Base-by-base conservation (phyloP, 148 eudicot species). In the Euryodendron excelsum region DNA sequence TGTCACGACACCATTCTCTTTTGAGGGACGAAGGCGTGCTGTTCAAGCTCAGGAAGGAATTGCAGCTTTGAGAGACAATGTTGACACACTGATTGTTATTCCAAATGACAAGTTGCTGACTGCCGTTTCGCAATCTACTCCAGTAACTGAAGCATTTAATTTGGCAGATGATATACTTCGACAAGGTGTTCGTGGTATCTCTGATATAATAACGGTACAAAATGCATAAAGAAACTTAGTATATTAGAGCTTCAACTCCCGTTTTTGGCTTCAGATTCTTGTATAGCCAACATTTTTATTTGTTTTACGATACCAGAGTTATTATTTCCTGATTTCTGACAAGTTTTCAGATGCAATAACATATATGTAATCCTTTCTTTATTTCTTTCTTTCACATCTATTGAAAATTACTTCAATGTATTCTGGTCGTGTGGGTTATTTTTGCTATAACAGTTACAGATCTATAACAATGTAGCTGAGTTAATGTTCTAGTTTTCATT, bases 31-130 rank as follows among this genome's bases (percentile, higher is more conserved):
- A 83, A 88, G 93, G 75, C 91, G 99, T 74, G 90, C 99, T n/a
- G 92, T 96, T 81, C 99, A 96, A 86, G 99, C 99, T 62, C 99
- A 96, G 87, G 99, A 93, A 85, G 99, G 99, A 67, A 96, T 93
- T 88, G 99, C 98, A 68, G 92, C 97, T 81, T 78, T 96, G 87
- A 91, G 99, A 85, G 99, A 93, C 52, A 96, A 90, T 82, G 99
- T 96, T 39, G 99, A 93, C 88, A 96, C 99, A n/a, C 85, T 96
- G 59, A 96, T 96, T 81, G 95, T 96, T 58, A 96, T 96, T 82
- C 99, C 99, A 79, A 93, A 96, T 85, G 99, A 96, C 86, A 96
- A 96, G 84, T 83, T 96, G 83, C 78, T 96, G 81, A 89, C 94
- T 77, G 98, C 98, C 27, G 99, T 96, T 82, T 86, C 99, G 63